Percentiles rank a stretch among this genome's conserved stretches.
Conservation (phyloP, 2,329 filamentous ascomycete species). For the Amauroascus verrucosus region DNA sequence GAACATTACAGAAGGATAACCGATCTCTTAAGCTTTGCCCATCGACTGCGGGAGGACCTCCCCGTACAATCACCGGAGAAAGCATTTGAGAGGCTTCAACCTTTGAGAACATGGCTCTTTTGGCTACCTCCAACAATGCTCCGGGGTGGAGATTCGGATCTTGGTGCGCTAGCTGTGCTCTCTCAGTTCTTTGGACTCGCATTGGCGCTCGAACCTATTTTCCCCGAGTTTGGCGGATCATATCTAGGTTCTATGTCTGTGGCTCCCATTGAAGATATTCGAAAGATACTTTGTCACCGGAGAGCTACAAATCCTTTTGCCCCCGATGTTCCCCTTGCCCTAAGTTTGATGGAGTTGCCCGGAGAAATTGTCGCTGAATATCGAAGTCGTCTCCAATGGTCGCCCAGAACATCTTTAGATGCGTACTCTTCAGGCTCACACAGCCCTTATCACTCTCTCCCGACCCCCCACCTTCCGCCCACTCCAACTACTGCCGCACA, state of each 20-base stretch:
- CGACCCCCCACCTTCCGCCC: slow-evolving; percentile 25
- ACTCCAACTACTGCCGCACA: slow-evolving; percentile 31
- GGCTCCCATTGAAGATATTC: slow-evolving; percentile 75
- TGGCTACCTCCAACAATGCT: slow-evolving; percentile 84
- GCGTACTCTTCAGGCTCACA: slow-evolving; percentile 28
- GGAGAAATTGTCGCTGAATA: slow-evolving; percentile 60
- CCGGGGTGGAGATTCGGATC: slow-evolving; percentile 63
- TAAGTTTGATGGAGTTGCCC: slow-evolving; percentile 62
- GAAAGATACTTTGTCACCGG: slow-evolving; percentile 60
- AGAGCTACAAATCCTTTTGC: slow-evolving; percentile 51
- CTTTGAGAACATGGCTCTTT: slow-evolving; percentile 84
- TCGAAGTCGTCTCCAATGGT: slow-evolving; percentile 58
- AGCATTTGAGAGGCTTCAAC: slow-evolving; percentile 82
- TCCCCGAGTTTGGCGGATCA: slow-evolving; percentile 79
- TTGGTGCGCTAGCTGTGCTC: slow-evolving; percentile 69
- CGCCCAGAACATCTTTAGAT: slow-evolving; percentile 29
- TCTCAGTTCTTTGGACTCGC: slow-evolving; percentile 87
- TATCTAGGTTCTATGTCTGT: slow-evolving; percentile 78
- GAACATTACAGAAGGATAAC: slow-evolving; percentile 59
- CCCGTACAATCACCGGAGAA: slow-evolving; percentile 62
- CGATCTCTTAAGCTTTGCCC: slow-evolving; percentile 62
- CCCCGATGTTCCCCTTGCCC: slow-evolving; percentile 50
- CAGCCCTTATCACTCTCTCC: slow-evolving; percentile 27
- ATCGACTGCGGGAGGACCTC: slow-evolving; percentile 60
- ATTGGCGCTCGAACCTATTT: slow-evolving; percentile 77